Conservation (phyloP, 805 yeast genomes). For the Tetrapisispora nanseiensis region DNA sequence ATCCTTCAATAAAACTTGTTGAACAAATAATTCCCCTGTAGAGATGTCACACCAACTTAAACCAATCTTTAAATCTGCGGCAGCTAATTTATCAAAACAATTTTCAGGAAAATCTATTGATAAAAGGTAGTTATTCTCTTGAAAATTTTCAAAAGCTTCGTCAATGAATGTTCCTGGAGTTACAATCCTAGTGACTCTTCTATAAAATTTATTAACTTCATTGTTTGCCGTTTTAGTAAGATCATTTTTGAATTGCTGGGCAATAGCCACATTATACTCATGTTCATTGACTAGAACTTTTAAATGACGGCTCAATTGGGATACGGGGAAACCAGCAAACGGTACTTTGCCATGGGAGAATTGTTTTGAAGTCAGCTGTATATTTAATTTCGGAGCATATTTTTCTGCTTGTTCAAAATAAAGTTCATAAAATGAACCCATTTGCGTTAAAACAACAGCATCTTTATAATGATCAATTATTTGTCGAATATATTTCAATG, state of each 20-base stretch:
- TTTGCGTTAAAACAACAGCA: conserved; percentile 63
- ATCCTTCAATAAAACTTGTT: conserved; percentile 49
- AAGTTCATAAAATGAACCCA: conserved; percentile 79
- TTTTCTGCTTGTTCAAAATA: conserved; percentile 82
- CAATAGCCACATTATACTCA: conserved; percentile 65
- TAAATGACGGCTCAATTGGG: conserved; percentile 62
- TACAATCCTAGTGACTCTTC: conserved; percentile 70
- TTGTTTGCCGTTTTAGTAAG: conserved; percentile 20
- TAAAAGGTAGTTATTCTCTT: conserved; percentile 59
- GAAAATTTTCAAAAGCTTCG: conserved; percentile 69
- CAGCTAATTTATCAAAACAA: conserved; percentile 32
- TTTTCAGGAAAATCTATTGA: conserved; percentile 53
- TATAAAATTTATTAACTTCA: conserved; percentile 36
- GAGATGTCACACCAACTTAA: conserved; percentile 85
- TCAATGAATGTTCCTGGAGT: conserved; percentile 91
- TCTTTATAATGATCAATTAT: conserved; percentile 39
- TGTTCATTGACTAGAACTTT: conserved; percentile 61
- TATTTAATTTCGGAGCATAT: conserved; percentile 59
- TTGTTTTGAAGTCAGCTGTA: conserved; percentile 54
- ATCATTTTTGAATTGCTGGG: conserved; percentile 50
- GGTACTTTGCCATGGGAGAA: conserved; percentile 42
- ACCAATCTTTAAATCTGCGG: conserved; percentile 42
- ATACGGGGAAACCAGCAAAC: conserved; percentile 87
- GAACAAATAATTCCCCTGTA: conserved; percentile 67
- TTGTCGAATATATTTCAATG: conserved; percentile 30